Evolutionary conservation across 1,284 basidiomycete genomes (phyloP).

Genomic region (Vanrija humicola): DNA sequence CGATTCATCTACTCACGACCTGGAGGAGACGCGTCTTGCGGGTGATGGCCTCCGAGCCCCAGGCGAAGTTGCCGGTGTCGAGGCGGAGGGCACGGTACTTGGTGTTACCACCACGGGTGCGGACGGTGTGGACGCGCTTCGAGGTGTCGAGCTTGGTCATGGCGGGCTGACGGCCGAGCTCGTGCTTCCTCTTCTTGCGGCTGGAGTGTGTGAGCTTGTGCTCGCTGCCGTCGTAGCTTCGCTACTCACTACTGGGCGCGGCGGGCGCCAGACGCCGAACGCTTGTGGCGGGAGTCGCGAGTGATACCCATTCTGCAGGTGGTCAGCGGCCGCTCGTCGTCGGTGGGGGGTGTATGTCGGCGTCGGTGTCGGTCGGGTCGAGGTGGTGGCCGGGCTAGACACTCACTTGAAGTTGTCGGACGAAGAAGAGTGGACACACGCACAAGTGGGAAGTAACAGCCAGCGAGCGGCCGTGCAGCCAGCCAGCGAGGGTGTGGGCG

Average conservation of each 20-base stretch:
- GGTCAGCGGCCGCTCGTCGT: not conserved
- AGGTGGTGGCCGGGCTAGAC: not conserved
- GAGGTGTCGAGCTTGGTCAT: conserved; percentile 83
- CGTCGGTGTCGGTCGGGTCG: not conserved
- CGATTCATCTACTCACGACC: conserved; percentile 65
- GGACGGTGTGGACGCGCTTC: conserved; percentile 89
- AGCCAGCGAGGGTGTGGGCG: no score
- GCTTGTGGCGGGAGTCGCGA: conserved; percentile 90
- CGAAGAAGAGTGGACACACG: not conserved
- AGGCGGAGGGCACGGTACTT: conserved; percentile 93
- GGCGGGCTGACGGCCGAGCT: conserved; percentile 92
- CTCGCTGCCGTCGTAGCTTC: not conserved
- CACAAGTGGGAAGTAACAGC: no score
- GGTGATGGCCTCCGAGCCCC: conserved; percentile 88
- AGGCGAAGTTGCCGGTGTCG: conserved; percentile 92
- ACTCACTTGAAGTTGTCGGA: conserved; percentile 2
- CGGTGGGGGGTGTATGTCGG: not conserved
- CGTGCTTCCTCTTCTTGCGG: conserved; percentile 99
- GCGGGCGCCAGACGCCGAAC: conserved; percentile 85
- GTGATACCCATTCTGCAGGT: conserved; percentile 53
- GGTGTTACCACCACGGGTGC: conserved; percentile 85
- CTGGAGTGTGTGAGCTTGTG: conserved; percentile 4
- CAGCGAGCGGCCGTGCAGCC: no score
- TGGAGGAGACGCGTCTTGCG: conserved; percentile 89
- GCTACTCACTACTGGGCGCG: conserved; percentile 62